Evolutionary conservation across 192 early-diverging fungal genomes (phyloP).

Genomic region (Chytriomyces confervae): DNA sequence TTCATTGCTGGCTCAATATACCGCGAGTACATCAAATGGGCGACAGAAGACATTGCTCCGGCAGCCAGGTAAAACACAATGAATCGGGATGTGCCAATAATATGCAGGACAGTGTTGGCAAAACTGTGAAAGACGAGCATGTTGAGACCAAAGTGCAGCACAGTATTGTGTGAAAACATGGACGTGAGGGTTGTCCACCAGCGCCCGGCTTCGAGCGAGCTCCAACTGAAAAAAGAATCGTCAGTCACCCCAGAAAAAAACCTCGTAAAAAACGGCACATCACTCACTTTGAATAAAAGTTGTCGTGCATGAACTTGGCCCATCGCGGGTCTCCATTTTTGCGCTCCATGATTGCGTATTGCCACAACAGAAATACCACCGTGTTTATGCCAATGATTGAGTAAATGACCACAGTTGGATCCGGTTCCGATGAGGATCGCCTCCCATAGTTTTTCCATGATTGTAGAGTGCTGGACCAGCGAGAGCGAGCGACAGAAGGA

Average conservation of each 20-base stretch:
- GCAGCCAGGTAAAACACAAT: slow-evolving; percentile 44
- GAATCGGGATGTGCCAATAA: slow-evolving; percentile 42
- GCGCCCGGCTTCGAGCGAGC: slow-evolving; percentile 30
- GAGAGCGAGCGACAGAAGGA: too few species aligned
- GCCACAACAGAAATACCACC: slow-evolving; percentile 46
- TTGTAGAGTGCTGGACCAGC: too few species aligned
- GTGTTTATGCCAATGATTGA: slow-evolving; percentile 41
- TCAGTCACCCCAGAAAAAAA: slow-evolving; percentile 7
- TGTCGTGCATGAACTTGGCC: slow-evolving; percentile 39
- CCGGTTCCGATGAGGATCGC: not conserved
- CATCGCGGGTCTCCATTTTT: slow-evolving; percentile 19
- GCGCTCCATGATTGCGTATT: slow-evolving; percentile 34
- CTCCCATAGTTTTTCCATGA: not conserved
- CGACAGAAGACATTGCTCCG: slow-evolving; percentile 34
- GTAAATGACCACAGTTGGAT: slow-evolving; percentile 31
- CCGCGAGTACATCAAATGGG: slow-evolving; percentile 36
- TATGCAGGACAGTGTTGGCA: slow-evolving; percentile 33
- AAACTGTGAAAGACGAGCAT: slow-evolving; percentile 55
- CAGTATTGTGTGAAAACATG: slow-evolving; percentile 43
- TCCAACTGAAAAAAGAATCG: slow-evolving; percentile 26
- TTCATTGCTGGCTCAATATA: slow-evolving; percentile 24
- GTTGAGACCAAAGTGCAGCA: slow-evolving; percentile 46
- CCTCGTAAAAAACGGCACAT: not conserved
- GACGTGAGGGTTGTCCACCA: slow-evolving; percentile 48
- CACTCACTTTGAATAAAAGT: slow-evolving; percentile 39